These are phyloP conservation scores for Durio zibethinus DNA, from an alignment of 345 rosid species.

Conservation along the genomic window DNA sequence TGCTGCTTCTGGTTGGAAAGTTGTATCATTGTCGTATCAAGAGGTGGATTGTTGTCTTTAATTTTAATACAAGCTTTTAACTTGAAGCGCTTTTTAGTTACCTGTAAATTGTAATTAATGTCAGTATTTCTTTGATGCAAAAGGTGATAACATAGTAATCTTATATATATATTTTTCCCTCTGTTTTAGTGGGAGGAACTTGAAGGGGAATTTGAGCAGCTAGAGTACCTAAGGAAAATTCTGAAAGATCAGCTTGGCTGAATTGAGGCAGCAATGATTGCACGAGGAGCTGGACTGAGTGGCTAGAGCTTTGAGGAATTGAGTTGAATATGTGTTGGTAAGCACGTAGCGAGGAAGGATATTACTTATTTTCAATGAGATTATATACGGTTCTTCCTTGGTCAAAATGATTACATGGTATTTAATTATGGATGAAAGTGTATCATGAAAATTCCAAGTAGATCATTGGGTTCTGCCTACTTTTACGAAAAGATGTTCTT, in stretches of 20 bases:
- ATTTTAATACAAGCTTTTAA: neutral
- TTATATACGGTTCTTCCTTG: neutral
- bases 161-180: neutral
- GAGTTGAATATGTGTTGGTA: neutral
- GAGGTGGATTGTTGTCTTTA: slow-evolving; percentile 42
- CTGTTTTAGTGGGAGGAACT: slow-evolving; percentile 79
- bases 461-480: neutral
- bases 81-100: neutral
- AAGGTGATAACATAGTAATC: neutral
- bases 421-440: neutral
- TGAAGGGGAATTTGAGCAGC: slow-evolving; percentile 75
- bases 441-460: neutral
- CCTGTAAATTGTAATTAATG: neutral
- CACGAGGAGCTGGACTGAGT: neutral
- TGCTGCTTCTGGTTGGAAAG: slow-evolving; percentile 83
- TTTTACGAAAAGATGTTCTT: neutral
- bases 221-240: slow-evolving; percentile 71
- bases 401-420: neutral
- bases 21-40: slow-evolving; percentile 72
- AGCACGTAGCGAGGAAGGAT: neutral
- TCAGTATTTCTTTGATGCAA: neutral
- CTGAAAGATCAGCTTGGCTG: slow-evolving; percentile 46
- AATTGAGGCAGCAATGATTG: slow-evolving; percentile 19
- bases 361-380: neutral
- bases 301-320: neutral